A percentile compares a stretch with the other conserved stretches of the same genome.
phyloP scores from a whole-genome alignment of 495 filamentous ascomycete species.

The Trichoderma erinaceum region DNA sequence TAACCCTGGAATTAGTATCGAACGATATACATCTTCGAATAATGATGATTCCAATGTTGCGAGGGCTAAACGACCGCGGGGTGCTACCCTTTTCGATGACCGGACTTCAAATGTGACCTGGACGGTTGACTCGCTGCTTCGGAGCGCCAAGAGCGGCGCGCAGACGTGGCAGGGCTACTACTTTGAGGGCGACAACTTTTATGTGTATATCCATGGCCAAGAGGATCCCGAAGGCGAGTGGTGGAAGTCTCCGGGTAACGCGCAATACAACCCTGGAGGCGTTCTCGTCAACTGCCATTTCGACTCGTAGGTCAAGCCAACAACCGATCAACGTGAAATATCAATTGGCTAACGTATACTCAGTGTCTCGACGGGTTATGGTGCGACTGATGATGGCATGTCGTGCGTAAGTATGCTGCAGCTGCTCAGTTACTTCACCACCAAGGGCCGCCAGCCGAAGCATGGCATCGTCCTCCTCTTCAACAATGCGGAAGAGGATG shows the following conservation, averaged over 20 bases:
- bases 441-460: conserved; percentile 65
- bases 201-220: conserved; percentile 81
- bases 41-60: conserved; percentile 20
- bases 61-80: not conserved
- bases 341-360: conserved; percentile 16
- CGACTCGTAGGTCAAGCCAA: conserved; percentile 46
- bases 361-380: conserved; percentile 80
- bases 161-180: conserved; percentile 52
- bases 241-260: conserved; percentile 48
- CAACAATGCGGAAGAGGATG: conserved; percentile 97
- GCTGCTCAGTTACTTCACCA: conserved; percentile 82
- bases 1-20: not conserved
- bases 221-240: conserved; percentile 61
- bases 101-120: conserved; percentile 69
- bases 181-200: conserved; percentile 88
- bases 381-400: conserved; percentile 90
- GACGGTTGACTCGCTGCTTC: conserved; percentile 22
- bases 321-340: not conserved
- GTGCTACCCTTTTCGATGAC: conserved; percentile 60
- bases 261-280: conserved; percentile 54
- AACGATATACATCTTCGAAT: not conserved
- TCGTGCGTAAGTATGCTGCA: conserved; percentile 82
- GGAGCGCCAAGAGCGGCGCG: conserved; percentile 13
- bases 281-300: conserved; percentile 94
- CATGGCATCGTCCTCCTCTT: conserved; percentile 77